phyloP scores from a whole-genome alignment of 192 early-diverging fungal species.

The Gryganskiella cystojenkinii region DNA sequence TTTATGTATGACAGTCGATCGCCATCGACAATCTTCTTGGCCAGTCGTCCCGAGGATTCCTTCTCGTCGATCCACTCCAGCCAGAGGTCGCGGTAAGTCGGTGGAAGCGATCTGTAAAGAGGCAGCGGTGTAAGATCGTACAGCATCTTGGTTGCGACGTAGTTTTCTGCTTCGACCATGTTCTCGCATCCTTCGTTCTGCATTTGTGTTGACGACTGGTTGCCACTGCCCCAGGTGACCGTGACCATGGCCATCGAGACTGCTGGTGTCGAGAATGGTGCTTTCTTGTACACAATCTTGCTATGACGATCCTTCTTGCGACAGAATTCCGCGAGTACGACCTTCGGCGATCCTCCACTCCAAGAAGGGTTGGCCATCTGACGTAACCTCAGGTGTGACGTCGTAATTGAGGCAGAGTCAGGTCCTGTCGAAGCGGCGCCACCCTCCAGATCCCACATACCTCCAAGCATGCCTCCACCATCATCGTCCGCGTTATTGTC shows the following conservation, averaged over 20 bases:
- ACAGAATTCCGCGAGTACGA: slow-evolving; percentile 42
- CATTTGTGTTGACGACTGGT: slow-evolving; percentile 23
- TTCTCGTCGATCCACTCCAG: slow-evolving; percentile 58
- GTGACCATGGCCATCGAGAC: slow-evolving; percentile 21
- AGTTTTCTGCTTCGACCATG: slow-evolving; percentile 60
- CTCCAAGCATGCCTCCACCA: slow-evolving; percentile 42
- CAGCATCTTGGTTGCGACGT: slow-evolving; percentile 61
- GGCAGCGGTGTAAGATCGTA: slow-evolving; percentile 59
- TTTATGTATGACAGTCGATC: slow-evolving; percentile 48
- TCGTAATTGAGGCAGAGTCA: not conserved
- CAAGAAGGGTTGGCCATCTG: slow-evolving; percentile 41
- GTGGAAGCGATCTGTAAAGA: slow-evolving; percentile 63
- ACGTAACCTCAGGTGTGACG: slow-evolving; percentile 5
- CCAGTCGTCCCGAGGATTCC: slow-evolving; percentile 35
- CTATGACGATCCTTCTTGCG: slow-evolving; percentile 48
- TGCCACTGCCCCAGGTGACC: slow-evolving; percentile 44
- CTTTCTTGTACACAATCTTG: slow-evolving; percentile 34
- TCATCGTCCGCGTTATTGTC: slow-evolving; percentile 12
- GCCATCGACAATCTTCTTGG: slow-evolving; percentile 33
- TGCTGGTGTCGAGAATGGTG: not conserved
- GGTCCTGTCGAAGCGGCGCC: not conserved
- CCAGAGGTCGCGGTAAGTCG: slow-evolving; percentile 71
- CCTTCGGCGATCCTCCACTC: slow-evolving; percentile 53
- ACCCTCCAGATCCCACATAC: slow-evolving; percentile 41
- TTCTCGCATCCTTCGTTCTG: slow-evolving; percentile 51